Evolutionary conservation across 768 basidiomycete genomes (phyloP), one percentile per base, ranked within the genome.

Genomic region (Fomitopsis serialis): DNA sequence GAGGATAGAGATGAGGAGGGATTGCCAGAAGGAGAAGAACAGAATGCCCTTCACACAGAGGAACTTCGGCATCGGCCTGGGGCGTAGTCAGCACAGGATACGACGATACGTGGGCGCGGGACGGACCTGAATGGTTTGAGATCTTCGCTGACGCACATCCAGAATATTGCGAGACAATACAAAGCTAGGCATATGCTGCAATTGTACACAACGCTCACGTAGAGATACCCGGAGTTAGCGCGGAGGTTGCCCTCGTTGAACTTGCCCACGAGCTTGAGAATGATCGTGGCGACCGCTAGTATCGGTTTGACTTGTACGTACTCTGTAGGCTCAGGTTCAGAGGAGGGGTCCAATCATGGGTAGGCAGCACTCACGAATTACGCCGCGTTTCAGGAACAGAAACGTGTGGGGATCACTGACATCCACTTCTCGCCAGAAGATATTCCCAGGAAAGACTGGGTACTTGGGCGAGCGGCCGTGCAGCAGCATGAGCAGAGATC

Each of bases 21-120:
- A 84, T 67, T 99, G 97, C 97, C 97, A 99, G 74, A 99, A 99
- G 1, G 91, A 94, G 70, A 97, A 96, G 77, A 98, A 98, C 21
- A 99, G 78, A 60, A 99, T 93, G 43, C 96, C 96, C 67, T 99
- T 99, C 60, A 99, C 94, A 66, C 94, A 99, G 24, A 98, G 84
- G 70, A 99, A 99, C 69, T 99, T 99, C 2, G 97, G 93, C 60
- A 95, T 82, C 0, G 93, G 93, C 11, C 96, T 87, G 61, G 19
- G 11, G 22, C 32, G 27, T 2, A 42, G 43, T 56, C 13, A 54
- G 49, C 36, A 43, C 42, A 21, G 48, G 24, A 10, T 44, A 43
- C 8, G 37, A 17, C 36, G 9, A 48, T 29, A 25, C n/a, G 15
- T 27, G 42, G 17, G 22, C 12, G 24, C 12, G 23, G 32, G 11